Percentiles rank a stretch among this genome's conserved stretches.
These are phyloP conservation scores for Pleurotus sapidus DNA, from an alignment of 768 basidiomycete genomes.

Conservation along the genomic window DNA sequence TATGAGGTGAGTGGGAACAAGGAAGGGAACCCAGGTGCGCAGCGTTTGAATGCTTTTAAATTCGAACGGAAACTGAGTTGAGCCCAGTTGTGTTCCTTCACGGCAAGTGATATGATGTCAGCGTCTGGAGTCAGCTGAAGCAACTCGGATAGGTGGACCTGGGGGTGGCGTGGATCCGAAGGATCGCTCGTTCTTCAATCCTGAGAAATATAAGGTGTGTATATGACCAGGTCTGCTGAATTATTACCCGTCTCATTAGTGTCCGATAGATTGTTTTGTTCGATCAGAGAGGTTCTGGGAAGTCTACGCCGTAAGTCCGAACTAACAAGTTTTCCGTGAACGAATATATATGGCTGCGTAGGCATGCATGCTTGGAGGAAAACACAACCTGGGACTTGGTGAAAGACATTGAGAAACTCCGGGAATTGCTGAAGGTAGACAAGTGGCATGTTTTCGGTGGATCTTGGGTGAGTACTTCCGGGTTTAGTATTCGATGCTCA, in stretches of 20 bases:
- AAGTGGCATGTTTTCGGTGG: conserved; percentile 97
- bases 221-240: background rate
- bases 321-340: background rate
- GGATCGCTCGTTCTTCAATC: conserved; percentile 83
- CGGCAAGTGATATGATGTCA: conserved; percentile 36
- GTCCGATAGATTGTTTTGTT: conserved; percentile 70
- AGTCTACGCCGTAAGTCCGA: conserved; percentile 71
- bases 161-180: conserved; percentile 69
- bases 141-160: conserved; percentile 56
- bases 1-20: conserved; percentile 82
- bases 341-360: conserved; percentile 20
- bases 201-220: conserved; percentile 75
- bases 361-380: conserved; percentile 71
- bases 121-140: background rate
- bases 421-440: conserved; percentile 71
- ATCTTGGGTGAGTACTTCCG: conserved; percentile 67
- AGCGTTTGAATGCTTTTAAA: background rate
- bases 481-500: background rate
- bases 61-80: background rate
- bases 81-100: conserved; percentile 74
- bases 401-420: conserved; percentile 81
- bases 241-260: background rate
- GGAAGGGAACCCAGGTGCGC: conserved; percentile 67
- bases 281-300: conserved; percentile 89
- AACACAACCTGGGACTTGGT: conserved; percentile 97